A percentile compares a stretch with the other conserved stretches of the same genome.
Evolutionary conservation across 768 basidiomycete genomes (phyloP).

Genomic region (Panus rudis): DNA sequence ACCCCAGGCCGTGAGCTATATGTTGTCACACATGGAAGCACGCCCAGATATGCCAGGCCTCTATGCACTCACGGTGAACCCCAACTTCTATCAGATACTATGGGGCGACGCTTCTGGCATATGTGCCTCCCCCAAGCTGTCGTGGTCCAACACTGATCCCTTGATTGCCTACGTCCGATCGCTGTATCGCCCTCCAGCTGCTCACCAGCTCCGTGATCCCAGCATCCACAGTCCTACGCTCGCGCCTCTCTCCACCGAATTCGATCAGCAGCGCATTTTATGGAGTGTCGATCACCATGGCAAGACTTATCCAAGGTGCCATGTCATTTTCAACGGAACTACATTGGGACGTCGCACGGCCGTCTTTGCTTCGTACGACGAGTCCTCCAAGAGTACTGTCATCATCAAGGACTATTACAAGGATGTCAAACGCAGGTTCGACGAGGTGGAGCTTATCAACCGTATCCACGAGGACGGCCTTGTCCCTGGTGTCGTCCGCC

Average conservation of each 20-base stretch:
- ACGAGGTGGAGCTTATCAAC: not conserved
- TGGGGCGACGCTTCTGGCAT: conserved; percentile 1
- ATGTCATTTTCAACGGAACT: not conserved
- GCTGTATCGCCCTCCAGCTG: not conserved
- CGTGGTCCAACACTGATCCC: not conserved
- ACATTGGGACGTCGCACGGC: not conserved
- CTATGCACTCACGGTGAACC: too few relatives aligned
- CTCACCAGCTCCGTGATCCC: not conserved
- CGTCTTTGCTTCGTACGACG: not conserved
- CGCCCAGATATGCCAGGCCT: conserved; percentile 1
- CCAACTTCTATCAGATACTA: conserved; percentile 1
- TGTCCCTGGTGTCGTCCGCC: too few relatives aligned
- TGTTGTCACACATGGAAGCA: too few relatives aligned
- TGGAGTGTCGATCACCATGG: not conserved
- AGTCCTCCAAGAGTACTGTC: not conserved
- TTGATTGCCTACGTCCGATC: not conserved
- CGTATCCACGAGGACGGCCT: not conserved
- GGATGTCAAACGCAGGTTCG: not conserved
- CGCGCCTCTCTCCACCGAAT: not conserved
- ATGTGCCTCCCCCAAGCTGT: not conserved
- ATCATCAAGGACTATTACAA: conserved; percentile 2
- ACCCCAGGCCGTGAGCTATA: too few relatives aligned
- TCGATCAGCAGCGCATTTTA: not conserved
- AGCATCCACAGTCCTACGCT: not conserved
- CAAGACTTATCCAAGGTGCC: not conserved